These are phyloP conservation scores for Rhodotorula taiwanensis DNA, from an alignment of 768 basidiomycete genomes.

Conservation along the genomic window DNA sequence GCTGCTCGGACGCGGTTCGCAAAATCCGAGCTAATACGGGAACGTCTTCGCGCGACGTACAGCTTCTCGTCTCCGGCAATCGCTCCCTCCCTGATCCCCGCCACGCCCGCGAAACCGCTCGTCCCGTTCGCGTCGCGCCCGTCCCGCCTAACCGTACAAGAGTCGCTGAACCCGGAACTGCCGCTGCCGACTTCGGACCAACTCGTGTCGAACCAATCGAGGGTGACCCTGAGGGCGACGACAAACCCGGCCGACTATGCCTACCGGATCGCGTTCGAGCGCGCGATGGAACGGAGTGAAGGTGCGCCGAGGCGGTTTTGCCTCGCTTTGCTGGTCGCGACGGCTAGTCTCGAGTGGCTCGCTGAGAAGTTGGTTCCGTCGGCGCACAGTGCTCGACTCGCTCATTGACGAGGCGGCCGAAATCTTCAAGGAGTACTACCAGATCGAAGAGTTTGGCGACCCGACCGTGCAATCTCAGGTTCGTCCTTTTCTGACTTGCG, in stretches of 20 bases:
- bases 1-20: no score
- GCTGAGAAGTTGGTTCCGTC: no score
- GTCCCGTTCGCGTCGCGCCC: constrained; percentile 23
- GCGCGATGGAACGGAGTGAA: constrained; percentile 72
- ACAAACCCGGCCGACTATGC: constrained; percentile 48
- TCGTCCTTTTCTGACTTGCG: background rate
- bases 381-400: constrained; percentile 74
- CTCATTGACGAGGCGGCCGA: constrained; percentile 80
- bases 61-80: constrained; percentile 22
- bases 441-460: constrained; percentile 63
- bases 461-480: constrained; percentile 48
- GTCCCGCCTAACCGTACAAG: constrained; percentile 31
- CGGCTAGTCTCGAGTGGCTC: background rate
- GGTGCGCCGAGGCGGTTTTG: constrained; percentile 50
- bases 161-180: constrained; percentile 47
- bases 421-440: constrained; percentile 62
- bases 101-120: constrained; percentile 11
- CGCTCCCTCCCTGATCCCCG: background rate
- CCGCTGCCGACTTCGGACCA: constrained; percentile 27
- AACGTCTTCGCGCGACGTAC: no score
- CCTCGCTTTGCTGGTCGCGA: background rate
- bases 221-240: constrained; percentile 41
- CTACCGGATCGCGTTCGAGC: constrained; percentile 90
- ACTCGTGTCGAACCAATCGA: constrained; percentile 24
- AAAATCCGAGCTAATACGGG: no score